Evolutionary conservation across 2,329 filamentous ascomycete species (phyloP).

Genomic region (Monilinia aucupariae): DNA sequence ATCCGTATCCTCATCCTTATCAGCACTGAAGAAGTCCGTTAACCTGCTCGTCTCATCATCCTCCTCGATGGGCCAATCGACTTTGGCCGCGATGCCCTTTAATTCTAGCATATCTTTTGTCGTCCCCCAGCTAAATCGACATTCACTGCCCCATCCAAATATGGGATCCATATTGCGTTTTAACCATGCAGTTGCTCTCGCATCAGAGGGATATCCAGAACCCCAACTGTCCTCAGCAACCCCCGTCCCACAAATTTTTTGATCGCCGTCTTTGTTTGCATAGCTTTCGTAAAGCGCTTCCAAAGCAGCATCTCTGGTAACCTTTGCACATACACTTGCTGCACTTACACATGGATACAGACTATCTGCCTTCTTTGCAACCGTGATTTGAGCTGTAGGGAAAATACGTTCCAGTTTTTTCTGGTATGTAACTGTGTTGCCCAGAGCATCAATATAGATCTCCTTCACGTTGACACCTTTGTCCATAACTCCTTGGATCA

Average conservation of each 20-base stretch:
- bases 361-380: conserved; percentile 88
- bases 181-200: conserved; percentile 73
- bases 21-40: conserved; percentile 64
- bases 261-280: conserved; percentile 31
- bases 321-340: conserved; percentile 91
- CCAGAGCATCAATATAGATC: conserved; percentile 94
- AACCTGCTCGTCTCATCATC: conserved; percentile 63
- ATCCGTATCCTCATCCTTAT: conserved; percentile 36
- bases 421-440: conserved; percentile 77
- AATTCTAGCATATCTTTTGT: conserved; percentile 76
- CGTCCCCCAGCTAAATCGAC: conserved; percentile 92
- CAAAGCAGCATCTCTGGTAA: conserved; percentile 84
- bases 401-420: conserved; percentile 78
- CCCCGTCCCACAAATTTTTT: conserved; percentile 21
- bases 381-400: conserved; percentile 67
- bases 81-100: conserved; percentile 61
- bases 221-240: conserved; percentile 60
- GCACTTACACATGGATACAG: conserved; percentile 90
- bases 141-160: conserved; percentile 93
- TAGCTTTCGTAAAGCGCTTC: conserved; percentile 62
- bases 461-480: conserved; percentile 77
- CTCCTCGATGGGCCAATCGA: conserved; percentile 79
- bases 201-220: conserved; percentile 89
- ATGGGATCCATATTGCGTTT: conserved; percentile 82
- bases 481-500: conserved; percentile 73